Percentiles rank a stretch among this genome's conserved stretches.
phyloP scores from a whole-genome alignment of 106 monocot genomes.

The Phalaenopsis equestris region DNA sequence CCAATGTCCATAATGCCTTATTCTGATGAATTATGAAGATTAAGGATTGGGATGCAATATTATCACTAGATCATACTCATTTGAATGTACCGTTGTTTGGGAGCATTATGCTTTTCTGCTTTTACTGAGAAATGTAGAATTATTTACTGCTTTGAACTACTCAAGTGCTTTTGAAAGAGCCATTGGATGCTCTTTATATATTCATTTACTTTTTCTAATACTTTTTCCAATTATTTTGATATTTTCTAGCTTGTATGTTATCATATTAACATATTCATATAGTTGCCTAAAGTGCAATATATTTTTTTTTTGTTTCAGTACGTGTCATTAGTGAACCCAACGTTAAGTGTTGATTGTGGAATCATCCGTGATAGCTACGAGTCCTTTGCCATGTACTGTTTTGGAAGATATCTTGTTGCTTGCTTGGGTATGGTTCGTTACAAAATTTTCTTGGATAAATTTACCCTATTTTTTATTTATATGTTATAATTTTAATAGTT shows the following conservation, averaged over 20 bases:
- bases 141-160: not conserved
- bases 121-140: not conserved
- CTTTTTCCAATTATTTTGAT: not conserved
- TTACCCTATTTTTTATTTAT: not conserved
- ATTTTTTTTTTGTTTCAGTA: constrained; percentile 33
- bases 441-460: not conserved
- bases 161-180: not conserved
- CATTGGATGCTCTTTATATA: not conserved
- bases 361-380: constrained; percentile 92
- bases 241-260: not conserved
- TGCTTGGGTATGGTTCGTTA: constrained; percentile 64
- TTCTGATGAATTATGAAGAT: not conserved
- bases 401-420: constrained; percentile 93
- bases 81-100: not conserved
- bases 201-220: not conserved
- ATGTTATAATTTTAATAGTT: not conserved
- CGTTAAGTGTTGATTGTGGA: constrained; percentile 75
- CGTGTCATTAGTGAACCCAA: constrained; percentile 73
- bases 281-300: not conserved
- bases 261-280: constrained; percentile 1
- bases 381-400: constrained; percentile 98
- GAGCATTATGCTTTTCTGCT: not conserved
- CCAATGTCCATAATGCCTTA: not conserved
- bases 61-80: not conserved
- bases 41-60: not conserved